phyloP scores from a whole-genome alignment of 352 stramenopile species.

The Globisporangium spiculum region DNA sequence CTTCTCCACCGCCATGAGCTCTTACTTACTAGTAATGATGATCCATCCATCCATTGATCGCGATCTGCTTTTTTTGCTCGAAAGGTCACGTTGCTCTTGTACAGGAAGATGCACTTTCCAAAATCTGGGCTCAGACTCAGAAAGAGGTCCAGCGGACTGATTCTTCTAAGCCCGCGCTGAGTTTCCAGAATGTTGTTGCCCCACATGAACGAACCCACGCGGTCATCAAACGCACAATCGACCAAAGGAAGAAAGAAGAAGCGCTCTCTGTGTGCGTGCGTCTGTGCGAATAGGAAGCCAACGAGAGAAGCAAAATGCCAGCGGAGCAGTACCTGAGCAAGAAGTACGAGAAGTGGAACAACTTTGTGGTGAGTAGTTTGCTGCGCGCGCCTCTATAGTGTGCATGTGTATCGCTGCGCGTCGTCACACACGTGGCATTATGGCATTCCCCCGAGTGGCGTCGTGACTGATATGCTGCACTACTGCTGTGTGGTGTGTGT shows the following conservation, averaged over 20 bases:
- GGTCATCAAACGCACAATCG: neutral
- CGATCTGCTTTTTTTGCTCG: neutral
- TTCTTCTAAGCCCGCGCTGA: neutral
- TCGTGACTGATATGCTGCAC: neutral
- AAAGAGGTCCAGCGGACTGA: neutral
- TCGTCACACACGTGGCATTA: neutral
- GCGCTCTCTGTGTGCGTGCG: neutral
- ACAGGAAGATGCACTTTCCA: slow-evolving; percentile 12
- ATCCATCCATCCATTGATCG: neutral
- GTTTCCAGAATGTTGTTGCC: slow-evolving; percentile 22
- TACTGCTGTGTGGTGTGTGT: neutral
- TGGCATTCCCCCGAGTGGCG: neutral
- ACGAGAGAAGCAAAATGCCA: slow-evolving; percentile 23
- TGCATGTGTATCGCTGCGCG: neutral
- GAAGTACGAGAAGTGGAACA: slow-evolving; percentile 89
- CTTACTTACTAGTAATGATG: neutral
- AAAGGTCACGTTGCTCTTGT: slow-evolving; percentile 12
- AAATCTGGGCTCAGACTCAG: neutral
- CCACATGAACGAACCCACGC: slow-evolving; percentile 1
- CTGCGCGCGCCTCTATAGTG: neutral
- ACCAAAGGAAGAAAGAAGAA: neutral
- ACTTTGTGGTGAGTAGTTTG: slow-evolving; percentile 58
- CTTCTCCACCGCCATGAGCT: slow-evolving; percentile 2
- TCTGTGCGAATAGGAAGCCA: neutral
- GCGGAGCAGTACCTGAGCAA: slow-evolving; percentile 79